Evolutionary conservation across 2,329 filamentous ascomycete species (phyloP).

Genomic region (Leptographium radiaticola): DNA sequence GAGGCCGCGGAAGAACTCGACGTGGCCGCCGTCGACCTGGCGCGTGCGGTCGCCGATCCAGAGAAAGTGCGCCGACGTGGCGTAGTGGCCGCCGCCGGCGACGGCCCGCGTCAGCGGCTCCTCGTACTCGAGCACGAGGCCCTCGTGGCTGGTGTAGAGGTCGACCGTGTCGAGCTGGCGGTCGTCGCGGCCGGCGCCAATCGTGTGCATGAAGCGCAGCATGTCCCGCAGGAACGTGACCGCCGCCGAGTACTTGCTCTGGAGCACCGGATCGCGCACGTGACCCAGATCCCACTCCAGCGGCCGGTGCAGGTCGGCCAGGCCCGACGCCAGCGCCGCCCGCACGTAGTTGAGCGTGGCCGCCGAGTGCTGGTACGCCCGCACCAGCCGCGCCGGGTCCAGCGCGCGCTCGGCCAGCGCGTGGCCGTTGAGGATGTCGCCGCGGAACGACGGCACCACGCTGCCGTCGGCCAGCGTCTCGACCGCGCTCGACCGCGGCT

Average conservation of each 20-base stretch:
- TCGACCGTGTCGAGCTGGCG: conserved; percentile 85
- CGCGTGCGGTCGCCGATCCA: conserved; percentile 97
- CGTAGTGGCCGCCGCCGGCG: conserved; percentile 47
- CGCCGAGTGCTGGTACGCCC: conserved; percentile 91
- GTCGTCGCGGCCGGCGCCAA: conserved; percentile 75
- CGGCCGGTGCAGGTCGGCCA: conserved; percentile 86
- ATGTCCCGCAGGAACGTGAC: conserved; percentile 82
- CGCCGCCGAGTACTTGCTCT: conserved; percentile 74
- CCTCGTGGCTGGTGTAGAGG: conserved; percentile 91
- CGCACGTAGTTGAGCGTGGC: conserved; percentile 91
- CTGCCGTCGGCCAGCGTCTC: conserved; percentile 63
- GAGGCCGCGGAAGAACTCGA: conserved; percentile 95
- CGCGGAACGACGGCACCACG: conserved; percentile 79
- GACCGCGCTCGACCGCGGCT: conserved; percentile 79
- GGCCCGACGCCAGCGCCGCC: conserved; percentile 68
- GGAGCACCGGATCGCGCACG: conserved; percentile 70
- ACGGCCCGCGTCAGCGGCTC: conserved; percentile 65
- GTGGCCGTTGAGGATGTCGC: conserved; percentile 91
- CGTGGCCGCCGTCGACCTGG: conserved; percentile 83
- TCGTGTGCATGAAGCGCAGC: conserved; percentile 84
- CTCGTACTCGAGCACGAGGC: conserved; percentile 87
- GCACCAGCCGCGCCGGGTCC: conserved; percentile 72
- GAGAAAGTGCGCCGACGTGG: conserved; percentile 91
- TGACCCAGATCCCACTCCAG: conserved; percentile 93
- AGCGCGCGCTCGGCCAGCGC: conserved; percentile 60